Percentiles rank a stretch among this genome's conserved stretches.
These are phyloP conservation scores for Cantharellus anzutake DNA, from an alignment of 768 basidiomycete genomes.

Conservation along the genomic window DNA sequence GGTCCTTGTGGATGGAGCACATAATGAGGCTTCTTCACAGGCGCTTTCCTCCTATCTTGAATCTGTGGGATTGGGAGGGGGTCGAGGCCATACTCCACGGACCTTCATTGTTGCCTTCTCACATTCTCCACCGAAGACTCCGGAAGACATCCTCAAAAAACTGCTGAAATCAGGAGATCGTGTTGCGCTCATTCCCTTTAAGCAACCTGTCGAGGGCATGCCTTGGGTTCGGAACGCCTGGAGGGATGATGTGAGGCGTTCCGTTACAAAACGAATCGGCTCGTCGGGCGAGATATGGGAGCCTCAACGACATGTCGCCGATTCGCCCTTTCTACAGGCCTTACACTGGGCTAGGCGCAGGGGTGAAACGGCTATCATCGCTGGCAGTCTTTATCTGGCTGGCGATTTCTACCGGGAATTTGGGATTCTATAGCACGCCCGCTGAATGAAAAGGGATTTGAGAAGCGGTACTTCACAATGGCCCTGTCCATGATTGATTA, in stretches of 20 bases:
- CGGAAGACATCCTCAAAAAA: slow-evolving; percentile 47
- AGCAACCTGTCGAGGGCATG: slow-evolving; percentile 65
- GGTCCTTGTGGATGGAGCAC: slow-evolving; percentile 81
- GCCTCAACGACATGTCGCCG: not conserved
- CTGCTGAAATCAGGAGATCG: slow-evolving; percentile 31
- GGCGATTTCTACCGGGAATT: slow-evolving; percentile 72
- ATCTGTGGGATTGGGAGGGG: too few relatives aligned
- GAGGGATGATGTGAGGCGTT: slow-evolving; percentile 28
- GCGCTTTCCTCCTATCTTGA: slow-evolving; percentile 47
- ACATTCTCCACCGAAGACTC: slow-evolving; percentile 70
- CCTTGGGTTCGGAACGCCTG: slow-evolving; percentile 70
- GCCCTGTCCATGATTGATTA: too few relatives aligned
- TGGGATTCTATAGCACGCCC: not conserved
- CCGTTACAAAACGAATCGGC: slow-evolving; percentile 26
- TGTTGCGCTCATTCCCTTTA: slow-evolving; percentile 43
- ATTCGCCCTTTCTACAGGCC: slow-evolving; percentile 25
- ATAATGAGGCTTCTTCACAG: slow-evolving; percentile 63
- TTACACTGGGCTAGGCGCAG: slow-evolving; percentile 24
- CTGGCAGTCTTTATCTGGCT: slow-evolving; percentile 87
- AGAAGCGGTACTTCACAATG: too few relatives aligned
- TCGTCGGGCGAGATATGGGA: slow-evolving; percentile 20
- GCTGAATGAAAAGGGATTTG: too few relatives aligned
- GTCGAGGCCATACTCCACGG: slow-evolving; percentile 13
- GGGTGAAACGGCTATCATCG: slow-evolving; percentile 41
- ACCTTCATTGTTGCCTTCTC: slow-evolving; percentile 73